These are phyloP conservation scores for Rhodotorula kratochvilovae DNA, from an alignment of 768 basidiomycete genomes.

Conservation along the genomic window DNA sequence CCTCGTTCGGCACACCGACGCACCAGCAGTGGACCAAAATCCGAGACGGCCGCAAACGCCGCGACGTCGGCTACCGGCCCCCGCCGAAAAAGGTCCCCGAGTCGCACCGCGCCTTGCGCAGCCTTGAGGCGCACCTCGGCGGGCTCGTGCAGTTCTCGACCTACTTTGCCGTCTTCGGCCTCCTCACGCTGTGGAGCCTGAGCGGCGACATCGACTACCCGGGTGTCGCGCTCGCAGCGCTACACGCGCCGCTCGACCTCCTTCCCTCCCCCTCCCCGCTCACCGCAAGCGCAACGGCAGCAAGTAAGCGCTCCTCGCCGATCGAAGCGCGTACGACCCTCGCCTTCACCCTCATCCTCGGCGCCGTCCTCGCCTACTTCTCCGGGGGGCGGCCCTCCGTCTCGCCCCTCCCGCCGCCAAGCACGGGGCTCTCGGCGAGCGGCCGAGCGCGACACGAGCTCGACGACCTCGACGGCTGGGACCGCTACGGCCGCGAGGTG, in stretches of 20 bases:
- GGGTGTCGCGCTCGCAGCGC: background rate
- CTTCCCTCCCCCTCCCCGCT: background rate
- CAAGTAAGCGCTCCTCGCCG: background rate
- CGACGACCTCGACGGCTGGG: constrained; percentile 40
- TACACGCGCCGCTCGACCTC: constrained; percentile 4
- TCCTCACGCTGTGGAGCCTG: constrained; percentile 30
- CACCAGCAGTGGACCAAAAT: constrained; percentile 52
- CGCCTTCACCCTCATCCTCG: constrained; percentile 39
- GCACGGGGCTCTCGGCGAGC: background rate
- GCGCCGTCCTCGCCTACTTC: constrained; percentile 39
- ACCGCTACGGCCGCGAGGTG: constrained; percentile 39
- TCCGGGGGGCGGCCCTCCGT: constrained; percentile 38
- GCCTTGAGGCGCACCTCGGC: constrained; percentile 39
- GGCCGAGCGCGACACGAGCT: constrained; percentile 21
- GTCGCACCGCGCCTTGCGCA: constrained; percentile 31
- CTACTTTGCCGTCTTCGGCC: constrained; percentile 36
- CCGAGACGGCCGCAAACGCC: constrained; percentile 56
- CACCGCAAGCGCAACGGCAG: background rate
- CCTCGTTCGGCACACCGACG: constrained; percentile 37
- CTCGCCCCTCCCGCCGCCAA: constrained; percentile 13
- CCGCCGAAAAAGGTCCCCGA: constrained; percentile 38
- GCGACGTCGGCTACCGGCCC: constrained; percentile 55
- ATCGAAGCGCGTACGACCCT: constrained; percentile 39
- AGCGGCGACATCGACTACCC: constrained; percentile 38
- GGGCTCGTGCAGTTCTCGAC: constrained; percentile 38